Conservation (phyloP, 306 rosid genomes). For the Casuarina cunninghamiana region DNA sequence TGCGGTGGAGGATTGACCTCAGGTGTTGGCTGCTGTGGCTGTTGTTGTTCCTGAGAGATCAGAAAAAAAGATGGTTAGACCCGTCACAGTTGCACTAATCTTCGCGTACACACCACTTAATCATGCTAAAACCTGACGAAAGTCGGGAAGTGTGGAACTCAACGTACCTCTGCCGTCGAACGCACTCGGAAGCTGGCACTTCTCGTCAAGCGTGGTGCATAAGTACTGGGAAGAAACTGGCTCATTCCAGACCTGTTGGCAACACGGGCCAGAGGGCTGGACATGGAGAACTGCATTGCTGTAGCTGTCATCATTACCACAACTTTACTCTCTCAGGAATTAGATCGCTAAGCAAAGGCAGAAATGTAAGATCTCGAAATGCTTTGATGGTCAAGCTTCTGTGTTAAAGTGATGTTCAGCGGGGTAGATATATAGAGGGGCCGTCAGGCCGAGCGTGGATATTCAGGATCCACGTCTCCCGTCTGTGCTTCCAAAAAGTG, state of each 20-base stretch:
- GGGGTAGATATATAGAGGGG: neutral
- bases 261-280: constrained; percentile 27
- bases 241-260: constrained; percentile 26
- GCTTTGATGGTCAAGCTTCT: too few species aligned
- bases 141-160: neutral
- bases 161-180: constrained; percentile 43
- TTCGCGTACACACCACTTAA: too few species aligned
- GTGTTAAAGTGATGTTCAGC: fast-evolving
- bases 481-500: constrained; percentile 8
- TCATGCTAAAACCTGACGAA: neutral
- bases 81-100: too few species aligned
- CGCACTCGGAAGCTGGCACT: constrained; percentile 30
- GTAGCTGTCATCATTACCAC: constrained; percentile 35
- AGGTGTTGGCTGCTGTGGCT: too few species aligned
- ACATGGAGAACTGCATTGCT: constrained; percentile 43
- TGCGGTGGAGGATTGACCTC: too few species aligned
- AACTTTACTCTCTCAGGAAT: too few species aligned
- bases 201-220: constrained; percentile 17
- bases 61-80: neutral
- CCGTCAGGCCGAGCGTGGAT: constrained; percentile 30
- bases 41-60: too few species aligned
- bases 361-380: neutral
- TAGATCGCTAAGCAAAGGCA: too few species aligned
- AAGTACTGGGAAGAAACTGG: constrained; percentile 27
- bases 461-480: constrained; percentile 41